Conservation (phyloP, 2,329 filamentous ascomycete species). For the Colletotrichum musicola region DNA sequence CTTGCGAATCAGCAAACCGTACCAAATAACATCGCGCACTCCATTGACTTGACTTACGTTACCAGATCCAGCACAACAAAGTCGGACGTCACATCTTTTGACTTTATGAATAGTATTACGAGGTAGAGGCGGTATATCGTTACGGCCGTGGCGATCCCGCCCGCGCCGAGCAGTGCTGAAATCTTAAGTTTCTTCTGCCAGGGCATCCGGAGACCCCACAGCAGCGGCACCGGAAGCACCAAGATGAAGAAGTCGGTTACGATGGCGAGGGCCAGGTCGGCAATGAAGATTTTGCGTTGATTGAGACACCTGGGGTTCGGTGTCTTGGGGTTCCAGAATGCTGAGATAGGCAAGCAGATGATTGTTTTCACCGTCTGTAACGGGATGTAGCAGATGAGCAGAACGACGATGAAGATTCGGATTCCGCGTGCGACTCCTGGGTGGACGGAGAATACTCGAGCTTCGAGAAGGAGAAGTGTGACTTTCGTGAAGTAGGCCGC, state of each 20-base stretch:
- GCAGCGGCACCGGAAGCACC: slow-evolving; percentile 49
- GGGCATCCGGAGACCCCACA: slow-evolving; percentile 46
- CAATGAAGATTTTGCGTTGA: slow-evolving; percentile 48
- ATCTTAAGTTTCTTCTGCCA: slow-evolving; percentile 50
- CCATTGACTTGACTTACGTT: slow-evolving; percentile 18
- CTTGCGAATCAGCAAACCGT: too few relatives aligned
- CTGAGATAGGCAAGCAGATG: slow-evolving; percentile 43
- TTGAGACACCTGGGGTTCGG: slow-evolving; percentile 45
- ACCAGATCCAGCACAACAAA: slow-evolving; percentile 41
- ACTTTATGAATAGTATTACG: slow-evolving; percentile 41
- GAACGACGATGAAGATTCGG: slow-evolving; percentile 45
- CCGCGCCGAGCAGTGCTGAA: slow-evolving; percentile 46
- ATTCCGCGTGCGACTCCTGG: slow-evolving; percentile 44
- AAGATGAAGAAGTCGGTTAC: slow-evolving; percentile 51
- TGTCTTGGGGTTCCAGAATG: slow-evolving; percentile 43
- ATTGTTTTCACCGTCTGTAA: slow-evolving; percentile 45
- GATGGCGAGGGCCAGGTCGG: slow-evolving; percentile 48
- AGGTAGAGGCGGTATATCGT: slow-evolving; percentile 46
- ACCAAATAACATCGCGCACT: background rate
- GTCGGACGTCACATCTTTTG: slow-evolving; percentile 43
- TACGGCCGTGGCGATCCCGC: slow-evolving; percentile 46
- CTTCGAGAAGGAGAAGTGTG: slow-evolving; percentile 49
- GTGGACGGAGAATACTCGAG: slow-evolving; percentile 47
- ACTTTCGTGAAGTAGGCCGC: slow-evolving; percentile 48
- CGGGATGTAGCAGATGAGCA: slow-evolving; percentile 45